These are phyloP conservation scores for Eucalyptus sideroxylon DNA, from an alignment of 345 rosid genomes.

Conservation along the genomic window DNA sequence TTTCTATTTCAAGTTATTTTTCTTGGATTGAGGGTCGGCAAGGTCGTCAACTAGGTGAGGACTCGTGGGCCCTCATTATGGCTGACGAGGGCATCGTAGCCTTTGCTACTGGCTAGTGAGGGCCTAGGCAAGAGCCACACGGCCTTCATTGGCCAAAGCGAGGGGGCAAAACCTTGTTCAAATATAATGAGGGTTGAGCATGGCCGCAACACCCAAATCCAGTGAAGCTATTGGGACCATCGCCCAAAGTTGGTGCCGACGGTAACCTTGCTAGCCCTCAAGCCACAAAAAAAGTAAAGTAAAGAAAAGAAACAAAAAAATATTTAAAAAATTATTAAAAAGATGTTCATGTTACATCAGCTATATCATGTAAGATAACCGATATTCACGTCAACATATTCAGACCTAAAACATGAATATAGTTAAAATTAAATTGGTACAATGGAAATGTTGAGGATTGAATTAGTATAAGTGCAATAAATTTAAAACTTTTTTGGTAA, in stretches of 20 bases:
- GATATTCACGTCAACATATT: rapidly evolving
- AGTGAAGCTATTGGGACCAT: neutral
- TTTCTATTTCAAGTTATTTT: too few species aligned
- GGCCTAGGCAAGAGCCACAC: rapidly evolving
- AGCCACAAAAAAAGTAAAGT: too few species aligned
- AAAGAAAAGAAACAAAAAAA: too few species aligned
- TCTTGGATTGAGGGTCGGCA: rapidly evolving
- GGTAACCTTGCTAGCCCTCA: too few species aligned
- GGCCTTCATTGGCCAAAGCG: neutral
- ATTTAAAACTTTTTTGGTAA: too few species aligned
- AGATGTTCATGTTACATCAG: rapidly evolving
- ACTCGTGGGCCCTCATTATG: rapidly evolving
- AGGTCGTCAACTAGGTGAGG: rapidly evolving
- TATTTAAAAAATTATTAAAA: too few species aligned
- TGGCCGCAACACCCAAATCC: rapidly evolving
- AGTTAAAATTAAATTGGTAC: too few species aligned
- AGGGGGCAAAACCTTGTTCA: neutral
- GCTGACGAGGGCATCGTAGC: rapidly evolving
- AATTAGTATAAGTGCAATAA: too few species aligned
- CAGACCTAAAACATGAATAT: neutral
- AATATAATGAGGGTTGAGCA: neutral
- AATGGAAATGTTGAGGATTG: rapidly evolving
- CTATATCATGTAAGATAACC: rapidly evolving
- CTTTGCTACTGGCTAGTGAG: neutral
- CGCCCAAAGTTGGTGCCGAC: rapidly evolving